A percentile compares a stretch with the other conserved stretches of the same genome.
phyloP scores from a whole-genome alignment of 495 filamentous ascomycete genomes.

The Aspergillus nidulans region DNA sequence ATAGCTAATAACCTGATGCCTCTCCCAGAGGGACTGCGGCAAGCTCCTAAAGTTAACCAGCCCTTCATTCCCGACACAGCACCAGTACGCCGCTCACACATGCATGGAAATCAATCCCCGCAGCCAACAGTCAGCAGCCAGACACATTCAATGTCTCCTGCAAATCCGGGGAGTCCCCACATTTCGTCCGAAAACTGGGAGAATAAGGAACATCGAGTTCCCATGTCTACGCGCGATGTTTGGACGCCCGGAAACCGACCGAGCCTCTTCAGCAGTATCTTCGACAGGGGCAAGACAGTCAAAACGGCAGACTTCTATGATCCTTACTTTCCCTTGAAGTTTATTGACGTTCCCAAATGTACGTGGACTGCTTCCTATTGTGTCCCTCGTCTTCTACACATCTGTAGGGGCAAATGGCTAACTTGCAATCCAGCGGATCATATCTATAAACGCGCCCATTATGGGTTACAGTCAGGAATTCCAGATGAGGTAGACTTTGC shows the following conservation, averaged over 20 bases:
- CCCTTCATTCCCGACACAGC: constrained; percentile 45
- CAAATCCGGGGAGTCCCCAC: constrained; percentile 27
- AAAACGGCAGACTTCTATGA: constrained; percentile 41
- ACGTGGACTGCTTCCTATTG: constrained; percentile 10
- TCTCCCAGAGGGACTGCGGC: constrained; percentile 42
- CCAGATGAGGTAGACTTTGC: constrained; percentile 82
- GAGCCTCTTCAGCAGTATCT: constrained; percentile 26
- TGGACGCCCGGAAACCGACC: constrained; percentile 43
- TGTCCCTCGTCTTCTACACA: neutral
- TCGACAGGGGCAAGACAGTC: constrained; percentile 26
- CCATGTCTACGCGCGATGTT: constrained; percentile 42
- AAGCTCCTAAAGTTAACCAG: constrained; percentile 44
- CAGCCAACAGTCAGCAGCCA: constrained; percentile 27
- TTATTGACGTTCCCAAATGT: constrained; percentile 42
- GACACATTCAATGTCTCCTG: constrained; percentile 27
- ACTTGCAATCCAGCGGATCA: constrained; percentile 37
- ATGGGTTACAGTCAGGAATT: constrained; percentile 73
- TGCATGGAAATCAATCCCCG: constrained; percentile 32
- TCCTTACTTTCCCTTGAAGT: constrained; percentile 39
- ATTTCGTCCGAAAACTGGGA: constrained; percentile 35
- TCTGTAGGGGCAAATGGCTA: neutral
- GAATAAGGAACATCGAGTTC: constrained; percentile 33
- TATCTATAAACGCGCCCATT: constrained; percentile 82
- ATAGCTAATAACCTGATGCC: constrained; percentile 14
- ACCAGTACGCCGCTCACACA: constrained; percentile 36